phyloP scores from a whole-genome alignment of 768 basidiomycete genomes.

The Boletus rufocinnamomeus region DNA sequence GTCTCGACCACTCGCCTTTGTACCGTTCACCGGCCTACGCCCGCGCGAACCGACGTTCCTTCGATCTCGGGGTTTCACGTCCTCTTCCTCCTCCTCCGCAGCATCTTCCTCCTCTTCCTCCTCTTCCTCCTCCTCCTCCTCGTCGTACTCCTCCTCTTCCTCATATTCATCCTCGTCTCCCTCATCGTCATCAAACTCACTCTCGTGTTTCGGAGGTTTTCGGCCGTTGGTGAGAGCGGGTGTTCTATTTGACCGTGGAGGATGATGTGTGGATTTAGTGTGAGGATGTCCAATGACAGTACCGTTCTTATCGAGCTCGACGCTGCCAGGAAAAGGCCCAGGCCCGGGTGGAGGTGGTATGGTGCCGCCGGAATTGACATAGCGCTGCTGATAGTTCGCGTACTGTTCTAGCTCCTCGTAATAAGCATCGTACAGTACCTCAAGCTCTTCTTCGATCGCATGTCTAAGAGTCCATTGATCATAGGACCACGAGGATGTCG shows the following conservation, averaged over 20 bases:
- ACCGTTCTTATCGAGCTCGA: constrained; percentile 94
- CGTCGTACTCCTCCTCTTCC: constrained; percentile 58
- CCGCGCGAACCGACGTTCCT: constrained; percentile 38
- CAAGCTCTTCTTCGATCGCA: constrained; percentile 99
- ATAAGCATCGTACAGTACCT: constrained; percentile 99
- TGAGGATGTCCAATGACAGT: constrained; percentile 50
- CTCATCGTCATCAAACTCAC: constrained; percentile 68
- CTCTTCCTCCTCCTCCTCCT: constrained; percentile 63
- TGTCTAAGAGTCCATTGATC: constrained; percentile 51
- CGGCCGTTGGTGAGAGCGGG: constrained; percentile 39
- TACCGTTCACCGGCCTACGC: constrained; percentile 44
- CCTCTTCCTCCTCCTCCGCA: constrained; percentile 59
- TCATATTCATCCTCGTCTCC: constrained; percentile 55
- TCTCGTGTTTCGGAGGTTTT: constrained; percentile 54
- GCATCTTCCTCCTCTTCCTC: constrained; percentile 72
- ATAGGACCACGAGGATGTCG: constrained; percentile 16
- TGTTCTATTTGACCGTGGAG: constrained; percentile 39
- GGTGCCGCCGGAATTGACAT: constrained; percentile 86
- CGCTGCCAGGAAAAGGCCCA: constrained; percentile 97
- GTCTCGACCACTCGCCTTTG: constrained; percentile 52
- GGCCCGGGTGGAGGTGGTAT: constrained; percentile 93
- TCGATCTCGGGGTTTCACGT: constrained; percentile 46
- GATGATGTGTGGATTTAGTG: constrained; percentile 39
- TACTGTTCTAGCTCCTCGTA: constrained; percentile 99
- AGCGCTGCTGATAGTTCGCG: constrained; percentile 97